These are phyloP conservation scores for Zizania latifolia DNA, from an alignment of 176 grass and related monocot species.

Conservation along the genomic window DNA sequence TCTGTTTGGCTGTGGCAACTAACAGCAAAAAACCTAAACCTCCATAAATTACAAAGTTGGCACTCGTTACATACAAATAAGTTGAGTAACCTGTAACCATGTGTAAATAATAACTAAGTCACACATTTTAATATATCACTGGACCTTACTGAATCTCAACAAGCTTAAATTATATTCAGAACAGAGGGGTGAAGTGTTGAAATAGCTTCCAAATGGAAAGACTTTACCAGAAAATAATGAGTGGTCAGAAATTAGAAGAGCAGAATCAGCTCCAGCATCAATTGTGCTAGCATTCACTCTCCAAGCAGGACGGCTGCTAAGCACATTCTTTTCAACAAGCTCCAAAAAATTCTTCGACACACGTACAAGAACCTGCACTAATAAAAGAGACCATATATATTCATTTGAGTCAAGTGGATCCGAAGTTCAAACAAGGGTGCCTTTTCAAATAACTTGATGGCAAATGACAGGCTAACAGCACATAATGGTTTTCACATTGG, in stretches of 20 bases:
- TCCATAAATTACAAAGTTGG: neutral
- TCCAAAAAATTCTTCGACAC: constrained; percentile 75
- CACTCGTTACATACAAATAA: constrained; percentile 4
- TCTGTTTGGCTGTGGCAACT: neutral
- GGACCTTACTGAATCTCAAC: neutral
- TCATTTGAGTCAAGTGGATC: neutral
- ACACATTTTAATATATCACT: neutral
- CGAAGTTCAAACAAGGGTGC: neutral
- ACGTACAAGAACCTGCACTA: constrained; percentile 43
- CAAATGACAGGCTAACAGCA: neutral
- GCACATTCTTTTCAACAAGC: constrained; percentile 53
- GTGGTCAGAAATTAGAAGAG: constrained; percentile 85
- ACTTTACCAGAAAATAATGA: constrained; percentile 65
- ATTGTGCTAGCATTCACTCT: constrained; percentile 67
- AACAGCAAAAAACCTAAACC: constrained; percentile 1
- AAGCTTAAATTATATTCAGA: constrained; percentile 5
- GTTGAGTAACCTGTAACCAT: neutral
- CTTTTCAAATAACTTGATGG: neutral
- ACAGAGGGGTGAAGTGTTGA: neutral
- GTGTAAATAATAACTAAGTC: neutral
- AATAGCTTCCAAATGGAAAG: constrained; percentile 3
- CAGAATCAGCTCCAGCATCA: constrained; percentile 45
- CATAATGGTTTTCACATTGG: neutral
- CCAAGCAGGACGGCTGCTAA: constrained; percentile 53
- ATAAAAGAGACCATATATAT: neutral